Base-by-base conservation (phyloP, 768 basidiomycete genomes). In the Suillus occidentalis region DNA sequence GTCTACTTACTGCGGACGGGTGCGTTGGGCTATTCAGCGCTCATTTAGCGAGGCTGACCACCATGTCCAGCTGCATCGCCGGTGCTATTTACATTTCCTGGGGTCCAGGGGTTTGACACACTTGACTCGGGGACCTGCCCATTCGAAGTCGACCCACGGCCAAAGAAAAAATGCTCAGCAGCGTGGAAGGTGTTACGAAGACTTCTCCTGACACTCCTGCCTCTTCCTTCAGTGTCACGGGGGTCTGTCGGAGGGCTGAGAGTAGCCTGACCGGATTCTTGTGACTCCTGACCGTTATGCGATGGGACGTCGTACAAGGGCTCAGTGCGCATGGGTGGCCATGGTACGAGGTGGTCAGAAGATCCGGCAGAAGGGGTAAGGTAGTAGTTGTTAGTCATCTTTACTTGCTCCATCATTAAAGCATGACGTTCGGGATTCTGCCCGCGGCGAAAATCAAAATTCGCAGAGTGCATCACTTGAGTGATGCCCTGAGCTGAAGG, bases 111-210 rank as follows among this genome's bases (percentile, higher is more conserved):
- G 45, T 45, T 64, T 22, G 31, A 14, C 22, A 39, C 36, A n/a
- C 53, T 56, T 18, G 58, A 28, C 40, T 59, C 58, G 1, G 58
- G 40, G 34, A 40, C 49, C 47, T 65, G 47, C 47, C 53, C 52
- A 59, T 69, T 75, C 31, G 75, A 71, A 42, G 73, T 55, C 10
- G 78, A 74, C 45, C 75, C 73, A 36, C 88, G 82, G n/a, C 89
- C 88, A 64, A 91, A 90, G 42, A 89, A 76, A 66, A 90, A 83
- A 62, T 88, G 86, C 70, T 91, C 90, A 13, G 91, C 90, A 42
- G 85, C 87, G 63, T 82, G 85, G 53, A 92, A 74, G 16, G 89
- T 90, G 64, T 84, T 90, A 58, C 90, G 83, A 60, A 91, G 69
- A 68, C 85, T 87, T 66, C 87, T 81, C 73, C 85, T 89, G 43